Evolutionary conservation across 495 filamentous ascomycete species (phyloP), one percentile per base, ranked within the genome.

Genomic region (Diplogelasinospora grovesii): DNA sequence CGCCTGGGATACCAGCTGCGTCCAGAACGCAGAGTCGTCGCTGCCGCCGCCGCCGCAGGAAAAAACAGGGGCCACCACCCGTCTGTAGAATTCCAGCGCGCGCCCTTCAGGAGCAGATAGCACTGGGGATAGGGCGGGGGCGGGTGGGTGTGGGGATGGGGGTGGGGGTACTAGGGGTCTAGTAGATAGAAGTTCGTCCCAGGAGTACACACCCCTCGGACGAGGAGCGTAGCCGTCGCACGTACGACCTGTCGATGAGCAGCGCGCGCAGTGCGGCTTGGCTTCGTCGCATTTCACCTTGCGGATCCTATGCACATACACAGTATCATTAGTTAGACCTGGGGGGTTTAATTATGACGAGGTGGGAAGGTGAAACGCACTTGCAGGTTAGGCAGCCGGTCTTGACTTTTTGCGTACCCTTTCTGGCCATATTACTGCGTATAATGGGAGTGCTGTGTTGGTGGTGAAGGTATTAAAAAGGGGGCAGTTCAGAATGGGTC

Each of bases 11-110:
- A 79, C 68, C 10, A 71, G 46, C 9, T 52, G 63, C 33, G 64
- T 58, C 76, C 76, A 80, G 53, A 81, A 79, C 25, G 63, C 58
- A n/a, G n/a, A n/a, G 20, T 59, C 52, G 41, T 71, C 73, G 5
- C 70, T 43, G 9, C 48, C 65, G 10, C 65, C 69, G 5, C 70
- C 44, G 9, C 48, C 65, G 10, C 65, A 68, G 18, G 62, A 59
- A 2, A 73, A 53, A 30, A 52, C 51, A 13, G 57, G 54, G 10
- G 63, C 57, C 48, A 62, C 49, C 53, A 59, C 43, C 44, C 50
- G 45, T 49, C 60, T 48, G 63, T 73, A 62, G 65, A 68, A 58
- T 41, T 69, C 50, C 49, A 76, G 40, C 55, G 60, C 49, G 6
- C 60, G 54, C 14, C 47, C 39, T 26, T 65, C 61, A n/a, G n/a